Evolutionary conservation across 2,329 filamentous ascomycete species (phyloP).

Genomic region (Conoideocrella luteorostrata): DNA sequence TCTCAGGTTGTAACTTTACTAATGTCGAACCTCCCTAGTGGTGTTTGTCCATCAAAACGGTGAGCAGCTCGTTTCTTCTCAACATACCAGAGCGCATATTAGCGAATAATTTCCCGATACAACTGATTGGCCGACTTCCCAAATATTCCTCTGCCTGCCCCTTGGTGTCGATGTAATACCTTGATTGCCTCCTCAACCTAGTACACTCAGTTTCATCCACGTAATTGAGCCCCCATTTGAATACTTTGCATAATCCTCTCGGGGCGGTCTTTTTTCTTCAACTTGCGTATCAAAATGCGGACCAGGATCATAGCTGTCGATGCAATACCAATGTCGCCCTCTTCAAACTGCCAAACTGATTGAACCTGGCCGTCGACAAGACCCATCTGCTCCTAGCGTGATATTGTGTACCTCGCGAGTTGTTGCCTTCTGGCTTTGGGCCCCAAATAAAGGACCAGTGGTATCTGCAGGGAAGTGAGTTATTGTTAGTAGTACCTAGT

Average conservation of each 20-base stretch:
- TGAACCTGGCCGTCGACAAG: not conserved
- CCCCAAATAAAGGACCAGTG: slow-evolving; percentile 3
- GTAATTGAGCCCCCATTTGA: slow-evolving; percentile 21
- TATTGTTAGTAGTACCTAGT: not conserved
- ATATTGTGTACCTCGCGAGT: not conserved
- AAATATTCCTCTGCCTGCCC: not conserved
- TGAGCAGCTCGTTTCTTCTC: not conserved
- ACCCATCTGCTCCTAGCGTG: not conserved
- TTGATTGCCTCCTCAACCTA: slow-evolving; percentile 37
- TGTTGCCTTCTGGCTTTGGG: not conserved
- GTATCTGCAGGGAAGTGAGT: not conserved
- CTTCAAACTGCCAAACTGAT: not conserved
- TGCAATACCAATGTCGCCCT: not conserved
- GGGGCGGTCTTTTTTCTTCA: slow-evolving; percentile 21
- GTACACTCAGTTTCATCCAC: slow-evolving; percentile 35
- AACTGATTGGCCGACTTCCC: not conserved
- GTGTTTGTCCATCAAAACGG: slow-evolving; percentile 5
- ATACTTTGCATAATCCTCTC: slow-evolving; percentile 22
- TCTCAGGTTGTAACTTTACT: slow-evolving; percentile 2
- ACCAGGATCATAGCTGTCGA: slow-evolving; percentile 14
- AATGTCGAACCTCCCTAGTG: not conserved
- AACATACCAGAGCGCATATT: slow-evolving; percentile 2
- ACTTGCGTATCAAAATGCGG: slow-evolving; percentile 23
- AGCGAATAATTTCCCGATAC: not conserved
- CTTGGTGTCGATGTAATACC: not conserved